These are phyloP conservation scores for Rhodocollybia butyracea DNA, from an alignment of 768 basidiomycete genomes.

Conservation along the genomic window DNA sequence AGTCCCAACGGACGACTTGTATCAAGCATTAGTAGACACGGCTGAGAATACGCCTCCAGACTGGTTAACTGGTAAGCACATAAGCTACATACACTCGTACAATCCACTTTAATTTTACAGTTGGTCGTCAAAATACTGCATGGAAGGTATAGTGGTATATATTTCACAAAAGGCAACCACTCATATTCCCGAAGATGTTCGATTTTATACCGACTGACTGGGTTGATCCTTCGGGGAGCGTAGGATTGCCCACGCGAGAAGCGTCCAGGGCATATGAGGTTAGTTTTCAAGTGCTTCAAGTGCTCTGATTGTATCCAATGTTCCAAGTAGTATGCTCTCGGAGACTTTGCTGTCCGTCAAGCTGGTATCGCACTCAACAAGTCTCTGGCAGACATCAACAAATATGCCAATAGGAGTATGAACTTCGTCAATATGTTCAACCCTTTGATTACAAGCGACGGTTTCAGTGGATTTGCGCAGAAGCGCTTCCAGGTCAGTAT, in stretches of 20 bases:
- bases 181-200: no score
- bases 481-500: conserved; percentile 37
- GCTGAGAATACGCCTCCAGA: conserved; percentile 56
- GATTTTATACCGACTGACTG: conserved; percentile 47
- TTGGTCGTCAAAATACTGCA: conserved; percentile 49
- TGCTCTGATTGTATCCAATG: no score
- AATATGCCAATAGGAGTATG: conserved; percentile 49
- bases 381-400: conserved; percentile 31
- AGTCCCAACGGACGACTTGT: conserved; percentile 43
- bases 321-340: conserved; percentile 41
- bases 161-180: no score
- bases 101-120: conserved; percentile 16
- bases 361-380: conserved; percentile 41
- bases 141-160: no score
- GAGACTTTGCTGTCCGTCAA: conserved; percentile 52
- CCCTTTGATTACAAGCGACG: conserved; percentile 39
- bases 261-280: conserved; percentile 48
- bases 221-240: conserved; percentile 45
- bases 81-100: neutral
- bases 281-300: neutral
- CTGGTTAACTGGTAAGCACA: conserved; percentile 38
- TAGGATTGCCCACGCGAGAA: conserved; percentile 46
- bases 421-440: conserved; percentile 52
- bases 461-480: conserved; percentile 47
- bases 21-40: conserved; percentile 47